Percentiles rank a stretch among this genome's conserved stretches.
phyloP scores from a whole-genome alignment of 2,329 filamentous ascomycete genomes.

The Trichoderma harzianum region DNA sequence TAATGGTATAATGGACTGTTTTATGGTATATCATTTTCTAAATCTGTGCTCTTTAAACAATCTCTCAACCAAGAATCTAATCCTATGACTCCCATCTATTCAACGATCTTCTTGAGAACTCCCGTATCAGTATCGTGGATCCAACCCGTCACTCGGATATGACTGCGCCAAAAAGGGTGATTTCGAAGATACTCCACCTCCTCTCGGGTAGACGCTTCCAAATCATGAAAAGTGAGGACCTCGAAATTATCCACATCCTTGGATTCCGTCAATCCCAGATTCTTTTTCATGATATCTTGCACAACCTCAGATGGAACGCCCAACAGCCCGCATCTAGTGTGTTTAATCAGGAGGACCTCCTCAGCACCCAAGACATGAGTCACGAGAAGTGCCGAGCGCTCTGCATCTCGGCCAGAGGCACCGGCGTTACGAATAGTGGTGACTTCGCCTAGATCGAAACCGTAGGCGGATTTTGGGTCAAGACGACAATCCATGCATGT shows the following conservation, averaged over 20 bases:
- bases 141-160: not conserved
- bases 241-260: not conserved
- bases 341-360: not conserved
- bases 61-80: not conserved
- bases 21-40: not conserved
- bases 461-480: not conserved
- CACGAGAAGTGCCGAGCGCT: not conserved
- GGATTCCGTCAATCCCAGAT: not conserved
- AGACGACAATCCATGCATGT: conserved; percentile 9
- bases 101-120: not conserved
- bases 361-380: not conserved
- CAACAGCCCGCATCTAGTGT: not conserved
- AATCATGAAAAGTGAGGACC: not conserved
- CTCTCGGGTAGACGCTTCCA: not conserved
- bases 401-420: not conserved
- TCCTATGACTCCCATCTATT: not conserved
- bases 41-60: too few species aligned
- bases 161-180: not conserved
- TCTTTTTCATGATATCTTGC: not conserved
- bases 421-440: conserved; percentile 1
- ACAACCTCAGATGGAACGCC: not conserved
- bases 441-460: not conserved
- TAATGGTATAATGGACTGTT: not conserved
- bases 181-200: conserved; percentile 1
- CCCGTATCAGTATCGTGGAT: conserved; percentile 4